Conservation (phyloP, 1,284 basidiomycete genomes). For the Ceratobasidium papillatum region DNA sequence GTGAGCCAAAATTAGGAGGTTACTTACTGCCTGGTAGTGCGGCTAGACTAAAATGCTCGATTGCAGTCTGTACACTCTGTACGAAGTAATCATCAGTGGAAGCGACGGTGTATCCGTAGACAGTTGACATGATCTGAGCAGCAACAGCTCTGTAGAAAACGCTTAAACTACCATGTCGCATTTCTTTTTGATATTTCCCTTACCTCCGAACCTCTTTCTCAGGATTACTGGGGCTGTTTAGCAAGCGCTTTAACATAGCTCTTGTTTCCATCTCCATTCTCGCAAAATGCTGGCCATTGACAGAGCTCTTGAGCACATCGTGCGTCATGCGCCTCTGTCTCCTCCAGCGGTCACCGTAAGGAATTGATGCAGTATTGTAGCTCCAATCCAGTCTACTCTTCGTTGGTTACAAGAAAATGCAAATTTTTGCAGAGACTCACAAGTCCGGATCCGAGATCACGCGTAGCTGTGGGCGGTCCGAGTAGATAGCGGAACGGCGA, state of each 20-base stretch:
- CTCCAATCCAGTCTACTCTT: conserved; percentile 13
- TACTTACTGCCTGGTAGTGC: conserved; percentile 25
- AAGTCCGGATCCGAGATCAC: conserved; percentile 21
- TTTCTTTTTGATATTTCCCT: neutral
- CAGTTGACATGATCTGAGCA: conserved; percentile 13
- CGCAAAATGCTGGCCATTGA: conserved; percentile 3
- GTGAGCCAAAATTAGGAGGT: neutral
- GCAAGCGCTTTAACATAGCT: neutral
- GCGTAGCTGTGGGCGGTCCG: conserved; percentile 36
- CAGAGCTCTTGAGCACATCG: conserved; percentile 15
- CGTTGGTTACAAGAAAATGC: neutral
- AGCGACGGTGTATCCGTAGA: conserved; percentile 33
- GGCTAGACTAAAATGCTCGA: conserved; percentile 2
- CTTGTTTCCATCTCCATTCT: conserved; percentile 3
- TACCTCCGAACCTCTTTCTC: conserved; percentile 32
- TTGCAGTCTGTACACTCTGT: neutral
- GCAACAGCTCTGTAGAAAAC: neutral
- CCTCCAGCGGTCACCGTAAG: conserved; percentile 11
- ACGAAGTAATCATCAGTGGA: conserved; percentile 7
- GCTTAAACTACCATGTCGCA: neutral
- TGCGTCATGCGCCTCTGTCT: conserved; percentile 28
- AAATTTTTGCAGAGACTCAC: neutral
- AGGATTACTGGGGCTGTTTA: neutral
- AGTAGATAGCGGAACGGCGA: conserved; percentile 40
- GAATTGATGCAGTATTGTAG: neutral